Evolutionary conservation across 2,329 filamentous ascomycete genomes (phyloP).

Genomic region (Colletotrichum navitas): DNA sequence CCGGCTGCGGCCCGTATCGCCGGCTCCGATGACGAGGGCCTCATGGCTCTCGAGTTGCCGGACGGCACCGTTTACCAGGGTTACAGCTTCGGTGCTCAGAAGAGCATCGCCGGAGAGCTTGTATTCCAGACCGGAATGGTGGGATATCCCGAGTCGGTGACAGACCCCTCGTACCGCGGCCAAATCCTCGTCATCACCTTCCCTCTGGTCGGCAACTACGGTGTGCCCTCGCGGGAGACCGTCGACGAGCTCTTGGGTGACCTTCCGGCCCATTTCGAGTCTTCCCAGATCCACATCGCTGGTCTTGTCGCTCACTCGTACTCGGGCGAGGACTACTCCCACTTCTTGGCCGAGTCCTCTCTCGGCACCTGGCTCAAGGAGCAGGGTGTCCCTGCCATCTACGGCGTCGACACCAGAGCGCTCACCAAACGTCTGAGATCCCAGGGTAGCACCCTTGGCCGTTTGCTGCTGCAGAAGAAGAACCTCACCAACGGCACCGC

Average conservation of each 20-base stretch:
- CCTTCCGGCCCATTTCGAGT: slow-evolving; percentile 93
- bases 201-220: slow-evolving; percentile 96
- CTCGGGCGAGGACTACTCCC: slow-evolving; percentile 93
- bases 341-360: slow-evolving; percentile 91
- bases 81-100: slow-evolving; percentile 95
- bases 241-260: slow-evolving; percentile 87
- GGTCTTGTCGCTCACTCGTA: slow-evolving; percentile 93
- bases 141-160: slow-evolving; percentile 94
- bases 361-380: slow-evolving; percentile 97
- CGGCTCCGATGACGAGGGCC: slow-evolving; percentile 66
- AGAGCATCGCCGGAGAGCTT: slow-evolving; percentile 94
- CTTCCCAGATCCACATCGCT: slow-evolving; percentile 91
- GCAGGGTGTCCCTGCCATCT: slow-evolving; percentile 92
- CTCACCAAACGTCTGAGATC: slow-evolving; percentile 95
- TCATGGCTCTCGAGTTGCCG: slow-evolving; percentile 90
- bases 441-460: slow-evolving; percentile 95
- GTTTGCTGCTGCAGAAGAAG: slow-evolving; percentile 81
- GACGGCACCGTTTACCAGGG: slow-evolving; percentile 94
- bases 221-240: slow-evolving; percentile 88
- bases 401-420: slow-evolving; percentile 92
- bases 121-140: slow-evolving; percentile 99
- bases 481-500: slow-evolving; percentile 59
- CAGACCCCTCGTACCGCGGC: slow-evolving; percentile 87
- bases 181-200: slow-evolving; percentile 98
- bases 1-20: slow-evolving; percentile 73